Conservation (phyloP, 345 rosid genomes). For the Moringa oleifera region DNA sequence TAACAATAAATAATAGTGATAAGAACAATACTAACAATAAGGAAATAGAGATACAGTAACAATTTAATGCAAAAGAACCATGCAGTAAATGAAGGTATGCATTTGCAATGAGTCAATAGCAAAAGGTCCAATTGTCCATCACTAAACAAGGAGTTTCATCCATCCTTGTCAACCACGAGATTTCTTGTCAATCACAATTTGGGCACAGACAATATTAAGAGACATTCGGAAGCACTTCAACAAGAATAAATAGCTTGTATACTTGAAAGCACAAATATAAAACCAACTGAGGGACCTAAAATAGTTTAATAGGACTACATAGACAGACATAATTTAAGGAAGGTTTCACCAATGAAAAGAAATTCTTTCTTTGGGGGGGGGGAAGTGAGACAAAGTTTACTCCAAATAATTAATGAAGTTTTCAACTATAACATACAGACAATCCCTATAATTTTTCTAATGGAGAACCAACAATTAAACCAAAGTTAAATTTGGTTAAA, state of each 20-base stretch:
- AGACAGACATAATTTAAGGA: background rate
- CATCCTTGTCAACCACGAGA: too few relatives aligned
- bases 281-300: background rate
- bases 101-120: background rate
- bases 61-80: background rate
- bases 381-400: too few relatives aligned
- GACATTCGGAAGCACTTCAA: background rate
- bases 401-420: background rate
- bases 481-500: background rate
- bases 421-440: background rate
- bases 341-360: too few relatives aligned
- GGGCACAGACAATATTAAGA: too few relatives aligned
- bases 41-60: background rate
- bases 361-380: too few relatives aligned
- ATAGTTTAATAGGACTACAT: background rate
- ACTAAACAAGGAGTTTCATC: too few relatives aligned
- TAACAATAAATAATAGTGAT: too few relatives aligned
- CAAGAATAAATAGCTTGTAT: background rate
- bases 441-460: background rate
- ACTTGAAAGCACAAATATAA: background rate
- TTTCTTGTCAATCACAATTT: too few relatives aligned
- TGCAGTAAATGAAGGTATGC: background rate
- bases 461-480: conserved; percentile 1
- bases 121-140: too few relatives aligned
- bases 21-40: too few relatives aligned